Base-by-base conservation (phyloP, 192 early-diverging fungal species). In the Podila clonocystis region DNA sequence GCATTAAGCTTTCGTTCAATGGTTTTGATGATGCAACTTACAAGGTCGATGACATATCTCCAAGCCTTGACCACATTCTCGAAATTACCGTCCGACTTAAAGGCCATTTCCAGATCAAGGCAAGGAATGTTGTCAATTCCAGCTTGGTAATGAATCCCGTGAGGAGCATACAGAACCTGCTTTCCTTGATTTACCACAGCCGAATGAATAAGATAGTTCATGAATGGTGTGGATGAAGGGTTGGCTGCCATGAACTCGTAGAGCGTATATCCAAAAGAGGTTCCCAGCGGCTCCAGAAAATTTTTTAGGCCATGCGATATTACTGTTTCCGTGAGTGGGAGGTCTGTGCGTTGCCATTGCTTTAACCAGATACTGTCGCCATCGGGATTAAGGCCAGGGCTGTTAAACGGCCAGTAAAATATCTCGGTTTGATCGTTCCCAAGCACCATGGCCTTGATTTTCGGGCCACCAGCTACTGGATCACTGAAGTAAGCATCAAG, bases 111-210 rank as follows among this genome's bases (percentile, higher is more conserved):
- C 38, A 74, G n/a, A 26, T 68, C 79, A 1, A 63, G 20, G 26
- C 65, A 68, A 19, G 60, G 78, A 49, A 68, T n/a, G 24, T 68
- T 58, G 6, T 79, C 75, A 52, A 83, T 74, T 4, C 73, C 72
- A 2, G 59, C 58, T 57, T 70, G 64, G 30, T 75, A 85, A 68
- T 83, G 84, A 6, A 85, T 83, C n/a, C 63, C 76, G 33, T 80
- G 55, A 30, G 76, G 76, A 5, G 76, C 76, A 4, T 68, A 26
- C 7, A 80, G 20, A 0, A 72, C 66, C n/a, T 36, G 19, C 20
- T 68, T 61, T 0, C 4, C n/a, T 22, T 60, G 29, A 31, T 62
- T 74, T 24, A 28, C 55, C 45, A 80, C 34, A 4, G 68, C 48
- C 31, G 48, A 30, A 19, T 57, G 63, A n/a, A 77, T 20, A 2